Evolutionary conservation across 2,329 filamentous ascomycete genomes (phyloP).

Genomic region (Cryphonectria japonica): DNA sequence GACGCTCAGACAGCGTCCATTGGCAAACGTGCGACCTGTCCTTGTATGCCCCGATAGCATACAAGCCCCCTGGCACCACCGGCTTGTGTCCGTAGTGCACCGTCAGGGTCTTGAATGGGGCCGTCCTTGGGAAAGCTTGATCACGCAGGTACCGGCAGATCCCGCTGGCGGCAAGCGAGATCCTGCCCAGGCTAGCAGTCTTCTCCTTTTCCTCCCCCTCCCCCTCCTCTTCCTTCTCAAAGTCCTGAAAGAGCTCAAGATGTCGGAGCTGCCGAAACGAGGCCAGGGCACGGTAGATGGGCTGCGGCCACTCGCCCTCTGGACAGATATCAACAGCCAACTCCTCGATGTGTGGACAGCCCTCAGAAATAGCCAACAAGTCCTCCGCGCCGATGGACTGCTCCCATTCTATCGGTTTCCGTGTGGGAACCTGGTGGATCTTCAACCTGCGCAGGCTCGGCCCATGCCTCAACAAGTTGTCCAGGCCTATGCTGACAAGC

Average conservation of each 20-base stretch:
- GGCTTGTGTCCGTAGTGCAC: neutral
- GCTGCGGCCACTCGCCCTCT: neutral
- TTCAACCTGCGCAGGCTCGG: neutral
- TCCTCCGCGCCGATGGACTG: neutral
- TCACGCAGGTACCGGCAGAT: neutral
- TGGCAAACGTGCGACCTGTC: neutral
- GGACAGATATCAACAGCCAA: neutral
- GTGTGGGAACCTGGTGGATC: neutral
- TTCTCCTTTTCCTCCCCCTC: neutral
- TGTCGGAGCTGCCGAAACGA: neutral
- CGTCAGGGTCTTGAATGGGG: neutral
- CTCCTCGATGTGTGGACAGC: neutral
- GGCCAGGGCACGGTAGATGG: neutral
- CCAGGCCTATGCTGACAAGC: neutral
- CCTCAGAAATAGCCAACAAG: neutral
- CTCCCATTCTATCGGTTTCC: neutral
- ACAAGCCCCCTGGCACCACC: neutral
- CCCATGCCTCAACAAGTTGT: neutral
- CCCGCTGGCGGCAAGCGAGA: neutral
- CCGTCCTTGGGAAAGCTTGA: neutral
- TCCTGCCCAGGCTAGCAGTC: neutral
- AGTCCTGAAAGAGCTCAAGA: neutral
- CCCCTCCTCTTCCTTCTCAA: neutral
- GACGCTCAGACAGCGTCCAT: neutral
- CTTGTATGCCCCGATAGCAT: neutral